A percentile compares a stretch with the other conserved stretches of the same genome.
These are phyloP conservation scores for Theobroma cacao DNA, from an alignment of 345 rosid genomes.

Conservation along the genomic window DNA sequence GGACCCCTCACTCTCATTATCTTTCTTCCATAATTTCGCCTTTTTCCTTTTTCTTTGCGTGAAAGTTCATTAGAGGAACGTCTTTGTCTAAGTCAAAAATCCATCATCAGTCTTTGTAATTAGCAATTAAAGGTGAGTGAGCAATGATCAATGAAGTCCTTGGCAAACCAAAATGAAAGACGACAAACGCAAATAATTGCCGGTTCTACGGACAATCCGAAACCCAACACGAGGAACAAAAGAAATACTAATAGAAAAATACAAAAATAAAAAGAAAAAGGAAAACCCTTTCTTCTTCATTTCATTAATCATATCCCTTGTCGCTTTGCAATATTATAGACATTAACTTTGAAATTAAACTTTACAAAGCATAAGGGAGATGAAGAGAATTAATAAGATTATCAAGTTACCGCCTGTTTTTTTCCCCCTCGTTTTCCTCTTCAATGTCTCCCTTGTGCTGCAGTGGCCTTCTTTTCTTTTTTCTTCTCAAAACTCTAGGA, in stretches of 20 bases:
- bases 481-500: conserved; percentile 19
- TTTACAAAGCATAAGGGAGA: conserved; percentile 17
- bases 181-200: conserved; percentile 47
- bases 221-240: conserved; percentile 15
- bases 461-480: conserved; percentile 15
- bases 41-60: conserved; percentile 3
- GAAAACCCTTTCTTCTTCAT: conserved; percentile 3
- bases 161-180: conserved; percentile 24
- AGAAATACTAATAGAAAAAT: not conserved
- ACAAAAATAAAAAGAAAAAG: not conserved
- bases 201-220: conserved; percentile 32
- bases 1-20: not conserved
- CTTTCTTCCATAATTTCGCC: conserved; percentile 2
- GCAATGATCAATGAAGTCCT: not conserved
- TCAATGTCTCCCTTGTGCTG: conserved; percentile 25
- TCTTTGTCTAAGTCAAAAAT: conserved; percentile 14
- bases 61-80: conserved; percentile 13
- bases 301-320: conserved; percentile 20
- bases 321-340: conserved; percentile 15
- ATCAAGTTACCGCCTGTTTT: not conserved
- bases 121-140: conserved; percentile 3
- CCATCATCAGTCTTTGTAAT: conserved; percentile 6
- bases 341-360: conserved; percentile 18
- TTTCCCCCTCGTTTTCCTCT: conserved; percentile 28
- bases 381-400: conserved; percentile 16